Conservation (phyloP, 2,329 filamentous ascomycete species). For the Hypoxylon sp. region DNA sequence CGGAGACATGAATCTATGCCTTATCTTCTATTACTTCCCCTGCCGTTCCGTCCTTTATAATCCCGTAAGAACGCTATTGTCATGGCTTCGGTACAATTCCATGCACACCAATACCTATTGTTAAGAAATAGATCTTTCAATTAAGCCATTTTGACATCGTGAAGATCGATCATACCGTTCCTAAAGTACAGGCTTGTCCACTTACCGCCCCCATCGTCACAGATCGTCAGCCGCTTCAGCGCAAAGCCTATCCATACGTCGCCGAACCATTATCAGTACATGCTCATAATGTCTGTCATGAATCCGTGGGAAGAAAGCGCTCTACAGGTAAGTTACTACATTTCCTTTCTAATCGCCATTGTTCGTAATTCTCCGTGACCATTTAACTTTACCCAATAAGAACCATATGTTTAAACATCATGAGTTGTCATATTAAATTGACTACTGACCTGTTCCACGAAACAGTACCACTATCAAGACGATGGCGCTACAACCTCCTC, state of each 20-base stretch:
- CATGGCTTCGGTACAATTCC: not conserved
- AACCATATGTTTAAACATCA: not conserved
- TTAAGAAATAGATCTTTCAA: not conserved
- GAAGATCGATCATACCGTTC: constrained; percentile 5
- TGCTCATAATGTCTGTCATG: constrained; percentile 47
- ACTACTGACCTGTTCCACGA: constrained; percentile 20
- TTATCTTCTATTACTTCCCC: not conserved
- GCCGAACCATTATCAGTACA: not conserved
- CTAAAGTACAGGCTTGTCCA: constrained; percentile 4
- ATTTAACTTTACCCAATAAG: not conserved
- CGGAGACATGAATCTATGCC: constrained; percentile 19
- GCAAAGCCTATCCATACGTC: constrained; percentile 1
- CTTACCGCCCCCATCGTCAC: constrained; percentile 3
- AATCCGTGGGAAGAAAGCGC: constrained; percentile 54
- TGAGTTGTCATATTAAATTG: constrained; percentile 17
- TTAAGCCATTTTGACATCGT: not conserved
- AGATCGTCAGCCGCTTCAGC: not conserved
- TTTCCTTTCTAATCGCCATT: not conserved
- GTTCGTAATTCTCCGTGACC: not conserved
- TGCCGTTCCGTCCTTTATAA: constrained; percentile 10
- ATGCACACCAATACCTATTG: not conserved
- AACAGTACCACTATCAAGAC: constrained; percentile 50
- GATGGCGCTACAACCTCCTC: constrained; percentile 35
- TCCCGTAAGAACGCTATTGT: not conserved
- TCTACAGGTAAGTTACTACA: constrained; percentile 51